Conservation (phyloP, 345 rosid genomes). For the Euphorbia peplus region DNA sequence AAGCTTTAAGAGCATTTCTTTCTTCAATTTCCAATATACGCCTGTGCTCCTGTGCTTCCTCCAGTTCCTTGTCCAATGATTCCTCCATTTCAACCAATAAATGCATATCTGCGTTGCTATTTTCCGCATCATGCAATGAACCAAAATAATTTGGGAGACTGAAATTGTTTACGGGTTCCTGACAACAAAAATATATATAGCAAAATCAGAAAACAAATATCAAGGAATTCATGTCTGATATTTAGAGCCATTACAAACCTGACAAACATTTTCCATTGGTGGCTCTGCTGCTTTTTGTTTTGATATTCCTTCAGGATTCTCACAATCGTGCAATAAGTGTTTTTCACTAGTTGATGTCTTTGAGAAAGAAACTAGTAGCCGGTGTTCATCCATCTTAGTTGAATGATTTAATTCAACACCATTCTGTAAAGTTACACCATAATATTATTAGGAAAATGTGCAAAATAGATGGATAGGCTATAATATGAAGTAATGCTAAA, state of each 20-base stretch:
- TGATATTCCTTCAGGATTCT: conserved; percentile 26
- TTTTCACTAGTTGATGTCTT: conserved; percentile 33
- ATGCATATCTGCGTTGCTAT: conserved; percentile 38
- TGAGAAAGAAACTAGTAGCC: conserved; percentile 27
- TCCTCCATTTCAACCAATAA: conserved; percentile 71
- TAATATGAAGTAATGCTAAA: conserved; percentile 1
- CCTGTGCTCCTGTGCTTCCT: conserved; percentile 70
- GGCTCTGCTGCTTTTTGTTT: conserved; percentile 36
- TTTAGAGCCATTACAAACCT: conserved; percentile 36
- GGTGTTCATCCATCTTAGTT: conserved; percentile 19
- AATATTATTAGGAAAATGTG: conserved; percentile 1
- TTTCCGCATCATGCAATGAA: conserved; percentile 35
- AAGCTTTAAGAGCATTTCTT: conserved; percentile 83
- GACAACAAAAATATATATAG: conserved; percentile 21
- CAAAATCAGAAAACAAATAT: conserved; percentile 6
- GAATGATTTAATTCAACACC: conserved; percentile 21
- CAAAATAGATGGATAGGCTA: neutral
- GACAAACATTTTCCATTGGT: conserved; percentile 27
- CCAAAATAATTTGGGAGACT: conserved; percentile 38
- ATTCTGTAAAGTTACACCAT: conserved; percentile 23
- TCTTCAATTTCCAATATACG: conserved; percentile 86
- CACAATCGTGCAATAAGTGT: conserved; percentile 26
- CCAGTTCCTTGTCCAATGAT: conserved; percentile 78
- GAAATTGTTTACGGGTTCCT: conserved; percentile 44
- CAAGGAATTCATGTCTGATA: conserved; percentile 16